A percentile compares a stretch with the other conserved stretches of the same genome.
These are phyloP conservation scores for Pezizomycotina sp. DNA, from an alignment of 2,329 filamentous ascomycete species.

Conservation along the genomic window DNA sequence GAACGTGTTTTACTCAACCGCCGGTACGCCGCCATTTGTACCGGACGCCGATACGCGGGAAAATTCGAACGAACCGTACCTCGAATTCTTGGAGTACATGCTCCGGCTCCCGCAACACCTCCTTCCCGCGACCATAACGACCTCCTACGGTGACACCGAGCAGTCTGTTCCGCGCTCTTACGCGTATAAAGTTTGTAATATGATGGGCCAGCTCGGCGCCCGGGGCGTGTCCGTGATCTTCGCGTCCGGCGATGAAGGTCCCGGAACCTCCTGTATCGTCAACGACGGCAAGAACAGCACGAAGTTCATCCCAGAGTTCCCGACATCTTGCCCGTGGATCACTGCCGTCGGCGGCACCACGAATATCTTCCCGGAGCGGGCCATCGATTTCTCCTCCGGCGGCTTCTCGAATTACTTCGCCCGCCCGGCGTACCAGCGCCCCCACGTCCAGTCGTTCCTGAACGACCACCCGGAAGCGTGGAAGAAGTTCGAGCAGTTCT, in stretches of 20 bases:
- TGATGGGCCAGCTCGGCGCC: constrained; percentile 49
- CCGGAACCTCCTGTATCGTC: constrained; percentile 40
- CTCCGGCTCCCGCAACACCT: constrained; percentile 34
- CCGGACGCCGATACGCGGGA: constrained; percentile 33
- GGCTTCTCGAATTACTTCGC: constrained; percentile 39
- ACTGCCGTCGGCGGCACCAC: constrained; percentile 48
- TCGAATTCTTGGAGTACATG: constrained; percentile 45
- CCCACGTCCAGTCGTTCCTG: constrained; percentile 33
- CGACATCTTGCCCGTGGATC: constrained; percentile 50
- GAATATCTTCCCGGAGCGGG: constrained; percentile 35
- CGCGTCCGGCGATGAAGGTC: constrained; percentile 42
- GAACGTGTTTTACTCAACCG: constrained; percentile 41
- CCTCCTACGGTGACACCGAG: constrained; percentile 52
- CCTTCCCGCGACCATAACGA: constrained; percentile 46
- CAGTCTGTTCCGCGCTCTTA: constrained; percentile 46
- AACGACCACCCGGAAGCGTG: constrained; percentile 21
- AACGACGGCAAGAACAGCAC: constrained; percentile 43
- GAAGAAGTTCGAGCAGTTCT: constrained; percentile 33
- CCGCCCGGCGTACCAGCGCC: constrained; percentile 35
- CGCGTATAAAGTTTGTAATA: constrained; percentile 43
- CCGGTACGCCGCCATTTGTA: constrained; percentile 38
- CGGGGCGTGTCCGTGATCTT: constrained; percentile 51
- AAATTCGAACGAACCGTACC: constrained; percentile 52
- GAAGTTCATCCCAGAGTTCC: constrained; percentile 46
- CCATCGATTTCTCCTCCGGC: constrained; percentile 32